Conservation (phyloP, 2,329 filamentous ascomycete species). For the Claviceps pazoutovae region DNA sequence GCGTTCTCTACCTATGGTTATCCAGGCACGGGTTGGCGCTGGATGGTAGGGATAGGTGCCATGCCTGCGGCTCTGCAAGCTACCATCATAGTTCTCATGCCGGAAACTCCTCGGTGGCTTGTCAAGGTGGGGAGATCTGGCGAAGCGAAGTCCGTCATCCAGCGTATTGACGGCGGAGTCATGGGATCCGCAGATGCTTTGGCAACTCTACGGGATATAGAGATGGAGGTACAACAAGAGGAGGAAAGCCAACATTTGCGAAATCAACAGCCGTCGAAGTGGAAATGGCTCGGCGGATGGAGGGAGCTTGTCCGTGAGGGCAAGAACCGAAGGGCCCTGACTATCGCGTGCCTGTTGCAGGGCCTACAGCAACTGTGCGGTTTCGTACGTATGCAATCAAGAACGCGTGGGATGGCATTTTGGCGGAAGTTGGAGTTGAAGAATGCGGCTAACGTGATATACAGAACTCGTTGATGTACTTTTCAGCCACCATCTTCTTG, state of each 20-base stretch:
- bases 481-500: slow-evolving; percentile 68
- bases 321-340: slow-evolving; percentile 60
- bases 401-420: not conserved
- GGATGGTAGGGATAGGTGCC: slow-evolving; percentile 81
- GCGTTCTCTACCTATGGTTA: slow-evolving; percentile 44
- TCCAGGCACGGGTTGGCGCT: slow-evolving; percentile 57
- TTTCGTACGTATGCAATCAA: slow-evolving; percentile 42
- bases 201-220: slow-evolving; percentile 52
- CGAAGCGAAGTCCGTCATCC: slow-evolving; percentile 52
- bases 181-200: slow-evolving; percentile 35
- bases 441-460: slow-evolving; percentile 1
- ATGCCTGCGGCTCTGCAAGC: slow-evolving; percentile 62
- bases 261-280: slow-evolving; percentile 14
- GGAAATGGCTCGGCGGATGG: slow-evolving; percentile 33
- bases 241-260: slow-evolving; percentile 31
- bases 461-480: slow-evolving; percentile 84
- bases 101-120: slow-evolving; percentile 82
- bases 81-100: slow-evolving; percentile 55
- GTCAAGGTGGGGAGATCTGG: slow-evolving; percentile 50
- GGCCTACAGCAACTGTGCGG: slow-evolving; percentile 80
- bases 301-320: slow-evolving; percentile 39
- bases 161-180: slow-evolving; percentile 44
- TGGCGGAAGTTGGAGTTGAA: not conserved
- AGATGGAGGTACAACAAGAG: slow-evolving; percentile 61
- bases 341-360: slow-evolving; percentile 77